Evolutionary conservation across 306 rosid genomes (phyloP).

Genomic region (Gillenia trifoliata): DNA sequence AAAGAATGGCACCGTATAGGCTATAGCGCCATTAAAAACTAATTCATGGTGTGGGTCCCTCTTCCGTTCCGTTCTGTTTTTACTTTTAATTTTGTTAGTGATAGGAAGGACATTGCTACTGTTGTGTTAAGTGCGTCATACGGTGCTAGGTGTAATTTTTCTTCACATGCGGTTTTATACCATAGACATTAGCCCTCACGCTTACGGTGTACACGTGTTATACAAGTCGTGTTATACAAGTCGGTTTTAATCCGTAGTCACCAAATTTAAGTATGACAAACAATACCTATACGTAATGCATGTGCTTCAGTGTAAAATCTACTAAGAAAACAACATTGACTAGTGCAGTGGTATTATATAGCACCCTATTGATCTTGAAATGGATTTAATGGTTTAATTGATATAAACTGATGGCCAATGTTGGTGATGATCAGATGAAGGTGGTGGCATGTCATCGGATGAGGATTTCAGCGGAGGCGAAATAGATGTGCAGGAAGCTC

Average conservation of each 20-base stretch:
- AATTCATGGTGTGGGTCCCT: background rate
- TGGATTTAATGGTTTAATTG: background rate
- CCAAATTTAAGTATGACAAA: no score
- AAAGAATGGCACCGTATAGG: background rate
- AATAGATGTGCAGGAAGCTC: constrained; percentile 55
- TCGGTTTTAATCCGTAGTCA: no score
- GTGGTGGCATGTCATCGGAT: constrained; percentile 63
- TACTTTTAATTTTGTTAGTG: background rate
- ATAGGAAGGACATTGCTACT: background rate
- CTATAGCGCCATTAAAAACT: background rate
- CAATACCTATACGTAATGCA: no score
- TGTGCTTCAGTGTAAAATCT: no score
- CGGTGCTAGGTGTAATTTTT: background rate
- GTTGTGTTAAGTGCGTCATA: background rate
- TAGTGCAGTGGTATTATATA: background rate
- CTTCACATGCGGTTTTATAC: background rate
- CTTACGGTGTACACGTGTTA: no score
- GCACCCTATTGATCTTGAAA: background rate
- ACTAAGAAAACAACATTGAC: background rate
- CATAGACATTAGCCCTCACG: background rate
- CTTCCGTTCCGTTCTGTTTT: background rate
- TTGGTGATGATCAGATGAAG: constrained; percentile 46
- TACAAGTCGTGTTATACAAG: no score
- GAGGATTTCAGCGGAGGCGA: constrained; percentile 74
- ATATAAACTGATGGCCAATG: background rate